Evolutionary conservation across 441 rosid species (phyloP).

Genomic region (Gossypium aridum): DNA sequence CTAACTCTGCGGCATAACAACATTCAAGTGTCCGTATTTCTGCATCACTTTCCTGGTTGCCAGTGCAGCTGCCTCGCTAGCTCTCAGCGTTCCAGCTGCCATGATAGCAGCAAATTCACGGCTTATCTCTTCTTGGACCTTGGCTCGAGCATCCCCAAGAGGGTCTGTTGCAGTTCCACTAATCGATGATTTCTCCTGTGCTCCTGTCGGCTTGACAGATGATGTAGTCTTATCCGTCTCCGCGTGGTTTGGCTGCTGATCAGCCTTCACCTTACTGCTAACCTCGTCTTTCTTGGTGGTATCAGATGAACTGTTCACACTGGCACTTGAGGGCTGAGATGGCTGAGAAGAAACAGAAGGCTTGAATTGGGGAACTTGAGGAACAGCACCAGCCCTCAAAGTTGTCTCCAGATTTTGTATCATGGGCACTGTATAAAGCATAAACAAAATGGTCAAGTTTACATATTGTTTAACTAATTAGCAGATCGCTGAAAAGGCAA

Average conservation of each 20-base stretch:
- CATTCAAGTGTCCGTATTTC: conserved; percentile 7
- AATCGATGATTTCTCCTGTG: conserved; percentile 13
- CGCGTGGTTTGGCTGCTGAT: conserved; percentile 17
- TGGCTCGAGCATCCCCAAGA: conserved; percentile 66
- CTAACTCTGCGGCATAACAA: background rate
- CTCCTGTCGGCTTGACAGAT: conserved; percentile 24
- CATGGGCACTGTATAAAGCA: conserved; percentile 68
- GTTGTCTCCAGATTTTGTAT: conserved; percentile 79
- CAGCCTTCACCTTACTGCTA: conserved; percentile 8
- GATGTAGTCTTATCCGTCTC: conserved; percentile 13
- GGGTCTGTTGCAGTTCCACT: conserved; percentile 38
- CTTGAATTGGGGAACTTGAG: conserved; percentile 77
- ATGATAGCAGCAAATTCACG: conserved; percentile 70
- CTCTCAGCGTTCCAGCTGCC: conserved; percentile 72
- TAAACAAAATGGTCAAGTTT: background rate
- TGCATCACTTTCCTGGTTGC: conserved; percentile 88
- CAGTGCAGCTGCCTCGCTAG: conserved; percentile 88
- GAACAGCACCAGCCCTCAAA: conserved; percentile 73
- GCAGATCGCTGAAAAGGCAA: background rate
- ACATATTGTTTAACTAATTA: no score
- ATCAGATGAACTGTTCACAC: conserved; percentile 16
- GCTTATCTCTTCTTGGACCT: conserved; percentile 82
- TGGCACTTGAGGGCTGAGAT: conserved; percentile 12
- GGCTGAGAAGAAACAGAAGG: conserved; percentile 30
- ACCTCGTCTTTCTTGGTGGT: conserved; percentile 12